Base-by-base conservation (phyloP, 768 basidiomycete genomes). In the Lentinula edodes region DNA sequence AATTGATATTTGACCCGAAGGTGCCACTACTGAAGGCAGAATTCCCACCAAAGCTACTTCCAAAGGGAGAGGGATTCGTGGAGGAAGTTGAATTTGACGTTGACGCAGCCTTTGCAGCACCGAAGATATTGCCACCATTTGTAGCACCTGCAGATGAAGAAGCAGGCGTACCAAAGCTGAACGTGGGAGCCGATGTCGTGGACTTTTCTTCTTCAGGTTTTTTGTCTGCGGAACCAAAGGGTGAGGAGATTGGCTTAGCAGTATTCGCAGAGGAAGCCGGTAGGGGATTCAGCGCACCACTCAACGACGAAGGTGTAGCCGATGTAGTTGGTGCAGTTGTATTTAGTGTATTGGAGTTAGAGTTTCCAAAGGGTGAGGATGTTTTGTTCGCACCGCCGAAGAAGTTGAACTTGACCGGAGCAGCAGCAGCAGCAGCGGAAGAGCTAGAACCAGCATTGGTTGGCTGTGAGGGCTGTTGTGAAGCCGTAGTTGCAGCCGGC, bases 351-450 rank as follows among this genome's bases (percentile, higher is more conserved):
- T 23, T 38, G 16, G 66, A 16, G 56, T 12, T 8, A 15, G 39
- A 23, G 16, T 39, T 42, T 20, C 58, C 58, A 9, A 51, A 48
- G 13, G 48, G 43, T 15, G 58, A 18, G 36, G 18, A 5, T n/a
- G 36, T 59, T 39, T 60, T 64, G 39, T 56, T 62, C 35, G 45
- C 62, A 52, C 73, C 61, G n/a, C 73, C 75, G 12, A 42, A 55
- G 63, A 81, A 76, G 64, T 63, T 74, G 64, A 80, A 81, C 62
- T 76, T 78, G 6, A 71, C 67, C 3, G 73, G 67, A 6, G 66
- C 41, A 28, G 67, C 58, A 23, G 23, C 58, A 23, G 23, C 23
- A 6, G 73, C 61, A 50, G 69, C 72, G 60, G 72, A 69, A 34
- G 62, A 46, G 52, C 18, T 56, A 1, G 20, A 6, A 43, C 68